phyloP scores from a whole-genome alignment of 352 stramenopile species.

The Pythium oligandrum region DNA sequence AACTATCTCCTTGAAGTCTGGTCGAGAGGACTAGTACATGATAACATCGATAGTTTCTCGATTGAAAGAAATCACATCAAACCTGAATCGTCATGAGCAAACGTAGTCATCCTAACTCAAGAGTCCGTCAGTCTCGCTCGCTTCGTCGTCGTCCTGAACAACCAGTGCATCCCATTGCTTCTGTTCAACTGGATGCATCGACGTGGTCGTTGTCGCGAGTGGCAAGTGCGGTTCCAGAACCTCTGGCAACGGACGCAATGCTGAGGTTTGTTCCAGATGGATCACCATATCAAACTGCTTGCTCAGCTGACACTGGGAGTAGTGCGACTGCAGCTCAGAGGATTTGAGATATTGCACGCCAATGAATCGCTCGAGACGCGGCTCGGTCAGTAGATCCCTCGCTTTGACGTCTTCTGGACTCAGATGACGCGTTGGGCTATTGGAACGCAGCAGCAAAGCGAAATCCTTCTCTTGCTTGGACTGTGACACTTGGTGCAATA shows the following conservation, averaged over 20 bases:
- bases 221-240: constrained; percentile 13
- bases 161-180: too few species aligned
- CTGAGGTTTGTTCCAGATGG: constrained; percentile 24
- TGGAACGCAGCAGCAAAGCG: constrained; percentile 20
- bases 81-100: too few species aligned
- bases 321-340: constrained; percentile 24
- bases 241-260: constrained; percentile 22
- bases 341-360: constrained; percentile 28
- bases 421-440: not conserved
- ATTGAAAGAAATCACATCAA: too few species aligned
- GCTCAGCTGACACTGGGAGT: constrained; percentile 19
- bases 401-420: not conserved
- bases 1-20: too few species aligned
- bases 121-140: too few species aligned
- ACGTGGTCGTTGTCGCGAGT: too few species aligned
- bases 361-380: constrained; percentile 25
- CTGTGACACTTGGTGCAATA: constrained; percentile 17
- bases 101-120: too few species aligned
- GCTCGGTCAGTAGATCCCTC: constrained; percentile 2
- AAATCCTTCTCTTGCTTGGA: constrained; percentile 9
- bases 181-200: too few species aligned
- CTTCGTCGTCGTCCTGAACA: too few species aligned
- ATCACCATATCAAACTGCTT: constrained; percentile 27
- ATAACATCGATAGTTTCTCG: too few species aligned
- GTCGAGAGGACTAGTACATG: too few species aligned